phyloP scores from a whole-genome alignment of 1,139 yeast genomes.

The Geotrichum aggregatum region DNA sequence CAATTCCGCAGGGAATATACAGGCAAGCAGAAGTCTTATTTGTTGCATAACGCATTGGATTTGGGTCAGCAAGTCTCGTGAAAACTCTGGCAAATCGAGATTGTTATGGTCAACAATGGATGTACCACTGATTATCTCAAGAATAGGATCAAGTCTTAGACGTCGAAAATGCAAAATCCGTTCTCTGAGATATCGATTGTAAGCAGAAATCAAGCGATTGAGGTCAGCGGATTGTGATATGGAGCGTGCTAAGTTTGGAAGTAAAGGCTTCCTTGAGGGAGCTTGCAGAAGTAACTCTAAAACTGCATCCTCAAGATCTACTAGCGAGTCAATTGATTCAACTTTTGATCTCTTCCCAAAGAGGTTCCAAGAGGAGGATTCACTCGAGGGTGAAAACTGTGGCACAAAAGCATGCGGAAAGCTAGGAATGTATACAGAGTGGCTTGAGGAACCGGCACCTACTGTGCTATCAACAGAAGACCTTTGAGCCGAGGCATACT shows the following conservation, averaged over 20 bases:
- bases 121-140: slow-evolving; percentile 25
- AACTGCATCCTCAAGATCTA: not conserved
- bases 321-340: not conserved
- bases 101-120: slow-evolving; percentile 25
- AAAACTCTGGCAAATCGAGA: slow-evolving; percentile 18
- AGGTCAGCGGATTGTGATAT: slow-evolving; percentile 19
- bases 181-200: slow-evolving; percentile 30
- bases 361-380: not conserved
- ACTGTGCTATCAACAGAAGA: slow-evolving; percentile 19
- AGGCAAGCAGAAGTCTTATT: slow-evolving; percentile 29
- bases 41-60: slow-evolving; percentile 28
- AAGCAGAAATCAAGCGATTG: slow-evolving; percentile 25
- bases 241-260: slow-evolving; percentile 23
- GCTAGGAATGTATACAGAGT: slow-evolving; percentile 1
- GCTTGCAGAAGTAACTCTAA: not conserved
- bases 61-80: slow-evolving; percentile 26
- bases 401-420: not conserved
- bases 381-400: not conserved
- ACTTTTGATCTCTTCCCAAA: too few species aligned
- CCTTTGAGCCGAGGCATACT: slow-evolving; percentile 17
- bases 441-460: slow-evolving; percentile 16
- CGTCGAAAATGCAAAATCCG: slow-evolving; percentile 26
- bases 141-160: slow-evolving; percentile 27
- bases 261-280: slow-evolving; percentile 12
- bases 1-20: slow-evolving; percentile 26